These are phyloP conservation scores for Neofusicoccum kwambonambiense DNA, from an alignment of 2,329 filamentous ascomycete species.

Conservation along the genomic window DNA sequence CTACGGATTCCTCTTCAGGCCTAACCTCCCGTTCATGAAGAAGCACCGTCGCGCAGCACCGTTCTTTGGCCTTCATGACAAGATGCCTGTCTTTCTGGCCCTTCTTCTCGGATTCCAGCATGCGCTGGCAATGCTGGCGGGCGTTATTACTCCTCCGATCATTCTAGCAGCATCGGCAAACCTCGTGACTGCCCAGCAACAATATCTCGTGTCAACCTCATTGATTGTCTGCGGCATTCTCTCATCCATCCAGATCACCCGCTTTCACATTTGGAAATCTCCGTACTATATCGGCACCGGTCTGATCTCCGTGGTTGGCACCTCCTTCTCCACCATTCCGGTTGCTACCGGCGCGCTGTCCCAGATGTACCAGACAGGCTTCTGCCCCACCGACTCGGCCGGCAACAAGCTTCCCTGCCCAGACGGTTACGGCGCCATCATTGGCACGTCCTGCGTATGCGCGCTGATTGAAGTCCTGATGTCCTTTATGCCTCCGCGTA, in stretches of 20 bases:
- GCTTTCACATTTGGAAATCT: constrained; percentile 70
- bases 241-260: constrained; percentile 73
- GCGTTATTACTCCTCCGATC: constrained; percentile 74
- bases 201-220: constrained; percentile 77
- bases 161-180: constrained; percentile 66
- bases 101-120: constrained; percentile 78
- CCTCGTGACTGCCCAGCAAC: constrained; percentile 58
- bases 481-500: constrained; percentile 69
- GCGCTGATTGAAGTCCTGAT: constrained; percentile 66
- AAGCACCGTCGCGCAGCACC: constrained; percentile 61
- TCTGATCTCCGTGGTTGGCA: constrained; percentile 74
- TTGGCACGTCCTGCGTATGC: constrained; percentile 60
- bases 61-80: constrained; percentile 81
- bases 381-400: constrained; percentile 58
- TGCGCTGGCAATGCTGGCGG: constrained; percentile 67
- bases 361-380: constrained; percentile 77
- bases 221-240: constrained; percentile 77
- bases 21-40: constrained; percentile 78
- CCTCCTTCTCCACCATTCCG: constrained; percentile 74
- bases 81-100: constrained; percentile 72
- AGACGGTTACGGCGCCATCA: constrained; percentile 70
- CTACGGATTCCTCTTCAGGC: constrained; percentile 83
- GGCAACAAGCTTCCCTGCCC: constrained; percentile 72
- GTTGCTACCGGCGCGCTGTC: constrained; percentile 69
- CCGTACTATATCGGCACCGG: constrained; percentile 68